These are phyloP conservation scores for Pseudonectria buxi DNA, from an alignment of 2,329 filamentous ascomycete species.

Conservation along the genomic window DNA sequence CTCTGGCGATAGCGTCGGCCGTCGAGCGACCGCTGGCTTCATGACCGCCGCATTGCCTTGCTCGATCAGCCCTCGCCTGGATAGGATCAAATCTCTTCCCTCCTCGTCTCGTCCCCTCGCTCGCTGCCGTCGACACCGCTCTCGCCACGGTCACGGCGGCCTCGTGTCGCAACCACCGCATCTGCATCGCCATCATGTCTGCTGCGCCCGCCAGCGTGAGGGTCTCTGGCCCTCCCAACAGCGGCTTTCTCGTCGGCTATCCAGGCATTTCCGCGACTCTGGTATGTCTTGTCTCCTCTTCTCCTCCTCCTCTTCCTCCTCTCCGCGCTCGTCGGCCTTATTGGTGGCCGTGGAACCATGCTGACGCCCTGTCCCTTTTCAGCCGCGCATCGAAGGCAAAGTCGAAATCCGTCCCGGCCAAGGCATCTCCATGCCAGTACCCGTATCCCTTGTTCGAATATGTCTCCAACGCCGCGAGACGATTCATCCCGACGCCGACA, in stretches of 20 bases:
- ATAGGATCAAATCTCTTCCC: conserved; percentile 1
- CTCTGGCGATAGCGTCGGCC: neutral
- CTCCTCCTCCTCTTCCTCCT: conserved; percentile 5
- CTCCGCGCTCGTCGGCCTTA: too few species aligned
- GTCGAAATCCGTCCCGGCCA: conserved; percentile 88
- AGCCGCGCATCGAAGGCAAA: conserved; percentile 96
- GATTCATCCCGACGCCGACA: conserved; percentile 94
- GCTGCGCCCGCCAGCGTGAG: conserved; percentile 56
- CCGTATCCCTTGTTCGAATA: conserved; percentile 89
- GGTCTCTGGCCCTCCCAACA: conserved; percentile 95
- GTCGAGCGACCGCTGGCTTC: conserved; percentile 7
- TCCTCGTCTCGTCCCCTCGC: neutral
- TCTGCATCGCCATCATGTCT: conserved; percentile 15
- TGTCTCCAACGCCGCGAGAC: conserved; percentile 89
- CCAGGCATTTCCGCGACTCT: conserved; percentile 95
- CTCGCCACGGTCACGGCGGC: conserved; percentile 7
- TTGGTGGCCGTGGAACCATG: neutral
- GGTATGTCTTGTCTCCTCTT: conserved; percentile 51
- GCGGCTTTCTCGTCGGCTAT: conserved; percentile 93
- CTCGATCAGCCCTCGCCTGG: conserved; percentile 10
- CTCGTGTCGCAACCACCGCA: conserved; percentile 5
- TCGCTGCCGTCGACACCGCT: neutral
- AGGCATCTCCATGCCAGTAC: conserved; percentile 82
- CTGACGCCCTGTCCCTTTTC: conserved; percentile 14
- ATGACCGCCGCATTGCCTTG: conserved; percentile 18